Base-by-base conservation (phyloP, 257 asterid species). In the Penstemon eatonii region DNA sequence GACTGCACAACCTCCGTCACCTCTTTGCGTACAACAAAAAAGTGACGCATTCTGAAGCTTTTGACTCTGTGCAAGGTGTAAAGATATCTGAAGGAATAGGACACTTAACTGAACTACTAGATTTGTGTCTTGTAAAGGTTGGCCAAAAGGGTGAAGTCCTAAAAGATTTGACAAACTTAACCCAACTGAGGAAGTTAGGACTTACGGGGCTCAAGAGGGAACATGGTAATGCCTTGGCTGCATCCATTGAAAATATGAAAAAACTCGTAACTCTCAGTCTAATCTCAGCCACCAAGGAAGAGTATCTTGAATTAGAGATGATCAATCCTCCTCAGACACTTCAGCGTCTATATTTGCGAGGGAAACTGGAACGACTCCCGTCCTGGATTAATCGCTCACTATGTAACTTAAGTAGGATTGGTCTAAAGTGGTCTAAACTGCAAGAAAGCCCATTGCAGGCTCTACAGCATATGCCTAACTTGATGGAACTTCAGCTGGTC, bases 151-250 rank as follows among this genome's bases (percentile, higher is more conserved):
- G 70, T 1, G 60, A 60, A 15, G 41, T 78, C 63, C 57, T 83
- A 2, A 56, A 38, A 65, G 70, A 68, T 0, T 33, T 85, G 56
- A 41, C 53, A 63, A 51, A 38, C 11, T 40, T 85, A 71, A 74
- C 64, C 18, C 75, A 69, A 37, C 79, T 85, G 7, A 67, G 76
- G 60, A 80, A 81, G 71, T 67, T 85, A 0, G 87, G 82, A 37
- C 74, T 85, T 5, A 54, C 54, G 0, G 73, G 75, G 42, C 72
- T 85, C 53, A 71, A 6, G 61, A 37, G 15, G 59, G 75, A 63
- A 56, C 76, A 82, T 50, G 72, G 76, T 33, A 15, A 44, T 37
- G 63, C 60, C 38, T 25, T 85, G 56, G 68, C 73, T 15, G 64
- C 46, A 37, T 71, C 87, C 9, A 60, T 85, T 7, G 50, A 68